These are phyloP conservation scores for Melastoma candidum DNA, from an alignment of 441 rosid genomes.

Conservation along the genomic window DNA sequence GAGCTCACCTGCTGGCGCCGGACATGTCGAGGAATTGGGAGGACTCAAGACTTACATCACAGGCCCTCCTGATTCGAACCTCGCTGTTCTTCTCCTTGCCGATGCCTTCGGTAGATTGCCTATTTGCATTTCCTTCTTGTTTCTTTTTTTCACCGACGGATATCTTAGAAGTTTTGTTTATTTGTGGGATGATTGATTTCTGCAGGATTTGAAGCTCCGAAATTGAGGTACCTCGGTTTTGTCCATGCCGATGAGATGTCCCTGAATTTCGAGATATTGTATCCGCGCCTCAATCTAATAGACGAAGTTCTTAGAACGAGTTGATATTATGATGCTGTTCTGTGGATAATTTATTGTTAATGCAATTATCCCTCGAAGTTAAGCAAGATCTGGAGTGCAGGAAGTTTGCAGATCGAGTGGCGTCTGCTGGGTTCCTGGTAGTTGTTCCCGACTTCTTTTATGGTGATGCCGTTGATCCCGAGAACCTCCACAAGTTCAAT, in stretches of 20 bases:
- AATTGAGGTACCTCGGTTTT: conserved; percentile 6
- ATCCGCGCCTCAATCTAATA: no score
- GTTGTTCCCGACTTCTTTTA: conserved; percentile 4
- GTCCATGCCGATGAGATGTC: no score
- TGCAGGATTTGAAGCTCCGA: conserved; percentile 8
- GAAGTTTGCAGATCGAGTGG: background rate
- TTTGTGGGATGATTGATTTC: background rate
- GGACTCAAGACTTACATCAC: conserved; percentile 13
- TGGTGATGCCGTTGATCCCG: background rate
- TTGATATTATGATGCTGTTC: no score
- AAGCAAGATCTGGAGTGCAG: conserved; percentile 1
- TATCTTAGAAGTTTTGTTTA: background rate
- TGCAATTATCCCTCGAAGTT: background rate
- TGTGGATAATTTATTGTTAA: no score
- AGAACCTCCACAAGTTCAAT: background rate
- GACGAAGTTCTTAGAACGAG: no score
- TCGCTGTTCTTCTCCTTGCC: conserved; percentile 9
- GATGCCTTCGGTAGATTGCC: conserved; percentile 10
- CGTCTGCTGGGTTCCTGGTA: conserved; percentile 2
- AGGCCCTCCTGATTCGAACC: conserved; percentile 13
- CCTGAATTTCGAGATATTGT: no score
- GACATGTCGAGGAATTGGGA: conserved; percentile 5
- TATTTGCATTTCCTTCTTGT: background rate
- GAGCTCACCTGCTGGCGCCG: conserved; percentile 8
- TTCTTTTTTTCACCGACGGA: background rate